Evolutionary conservation across 139 green algal species (phyloP), one percentile per base, ranked within the genome.

Genomic region (Chlamydomonas schloesseri): DNA sequence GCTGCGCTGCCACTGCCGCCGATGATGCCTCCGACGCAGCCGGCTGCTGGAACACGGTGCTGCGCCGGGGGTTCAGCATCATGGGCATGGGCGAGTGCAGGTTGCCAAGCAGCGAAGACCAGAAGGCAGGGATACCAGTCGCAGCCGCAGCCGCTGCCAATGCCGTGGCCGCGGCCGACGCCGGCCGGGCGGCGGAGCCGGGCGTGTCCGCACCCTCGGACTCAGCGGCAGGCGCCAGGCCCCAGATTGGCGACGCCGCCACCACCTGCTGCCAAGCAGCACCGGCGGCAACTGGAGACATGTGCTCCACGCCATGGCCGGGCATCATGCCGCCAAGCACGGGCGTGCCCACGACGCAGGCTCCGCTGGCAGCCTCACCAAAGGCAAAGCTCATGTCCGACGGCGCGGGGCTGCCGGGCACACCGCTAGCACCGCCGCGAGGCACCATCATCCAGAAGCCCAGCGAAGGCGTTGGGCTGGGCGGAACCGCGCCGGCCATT

Each of bases 1-100:
- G 55, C 55, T 13, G 55, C 55, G 55, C 55, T 60, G 42, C 42
- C 6, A 8, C 42, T 5, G 42, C 42, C 42, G 42, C 6, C 42
- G 42, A 5, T 8, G 42, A 5, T 8, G 42, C 6, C 42, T 50
- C 42, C 42, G 42, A 50, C 42, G 8, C 5, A 13, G 42, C 42
- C 42, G 42, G 42, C 42, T 50, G 42, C 42, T 50, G 42, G 42
- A 50, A 50, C 42, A 8, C 55, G n/a, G n/a, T n/a, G 55, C 55
- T 15, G 55, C 55, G 55, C 55, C 55, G 55, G 8, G 55, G 18
- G 55, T 31, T 13, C 24, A 33, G 3, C 60, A n/a, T 29, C 64
- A 37, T 37, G 6, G 78, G 78, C 46, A 84, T 62, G 3, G 78
- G 78, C 37, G 78, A 84, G 5, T 53, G 46, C 64, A 84, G 78